phyloP scores from a whole-genome alignment of 768 basidiomycete species.

The Obba rivulosa region DNA sequence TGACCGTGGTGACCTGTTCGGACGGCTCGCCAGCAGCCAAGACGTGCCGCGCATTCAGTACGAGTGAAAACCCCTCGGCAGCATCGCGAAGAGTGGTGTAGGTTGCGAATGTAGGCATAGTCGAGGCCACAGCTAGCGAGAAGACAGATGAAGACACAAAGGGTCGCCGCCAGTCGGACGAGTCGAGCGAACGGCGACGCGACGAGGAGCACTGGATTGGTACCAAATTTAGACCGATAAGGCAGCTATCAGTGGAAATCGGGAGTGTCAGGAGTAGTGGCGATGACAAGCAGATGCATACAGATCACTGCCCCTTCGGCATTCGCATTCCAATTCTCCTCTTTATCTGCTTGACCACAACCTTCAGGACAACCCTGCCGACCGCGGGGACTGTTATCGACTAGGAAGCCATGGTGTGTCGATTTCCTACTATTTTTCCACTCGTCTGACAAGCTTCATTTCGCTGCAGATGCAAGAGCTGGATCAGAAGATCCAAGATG shows the following conservation, averaged over 20 bases:
- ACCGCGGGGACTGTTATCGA: slow-evolving; percentile 10
- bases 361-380: slow-evolving; percentile 8
- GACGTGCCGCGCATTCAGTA: slow-evolving; percentile 42
- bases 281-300: slow-evolving; percentile 23
- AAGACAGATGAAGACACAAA: no score
- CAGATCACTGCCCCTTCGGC: slow-evolving; percentile 19
- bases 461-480: slow-evolving; percentile 44
- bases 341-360: slow-evolving; percentile 7
- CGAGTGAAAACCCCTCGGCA: slow-evolving; percentile 39
- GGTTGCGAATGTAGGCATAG: slow-evolving; percentile 20
- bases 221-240: slow-evolving; percentile 3
- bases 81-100: slow-evolving; percentile 35
- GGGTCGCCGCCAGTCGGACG: background rate
- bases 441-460: slow-evolving; percentile 9
- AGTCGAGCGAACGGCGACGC: background rate
- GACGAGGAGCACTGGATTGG: slow-evolving; percentile 13
- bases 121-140: background rate
- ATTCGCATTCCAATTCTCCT: slow-evolving; percentile 6
- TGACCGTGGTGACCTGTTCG: slow-evolving; percentile 24
- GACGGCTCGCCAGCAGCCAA: slow-evolving; percentile 31
- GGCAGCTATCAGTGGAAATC: slow-evolving; percentile 1
- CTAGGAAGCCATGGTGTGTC: slow-evolving; percentile 20
- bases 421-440: background rate
- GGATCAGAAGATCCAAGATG: slow-evolving; percentile 91
- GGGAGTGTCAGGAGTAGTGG: slow-evolving; percentile 8